Conservation (phyloP, 345 rosid genomes). For the Kernera saxatilis region DNA sequence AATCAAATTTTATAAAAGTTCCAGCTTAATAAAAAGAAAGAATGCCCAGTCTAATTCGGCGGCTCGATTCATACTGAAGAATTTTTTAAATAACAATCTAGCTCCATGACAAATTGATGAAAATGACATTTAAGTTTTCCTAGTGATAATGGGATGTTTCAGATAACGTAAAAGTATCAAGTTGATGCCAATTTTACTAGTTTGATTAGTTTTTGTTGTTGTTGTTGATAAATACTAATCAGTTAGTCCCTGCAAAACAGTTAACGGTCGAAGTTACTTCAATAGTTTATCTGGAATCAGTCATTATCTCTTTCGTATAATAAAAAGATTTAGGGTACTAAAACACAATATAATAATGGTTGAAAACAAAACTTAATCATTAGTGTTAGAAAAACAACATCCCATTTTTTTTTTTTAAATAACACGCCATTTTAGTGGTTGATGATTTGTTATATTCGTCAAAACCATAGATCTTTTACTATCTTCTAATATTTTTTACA, state of each 20-base stretch:
- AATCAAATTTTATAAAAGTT: neutral
- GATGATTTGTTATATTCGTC: neutral
- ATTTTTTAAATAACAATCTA: neutral
- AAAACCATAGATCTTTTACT: neutral
- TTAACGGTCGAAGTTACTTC: neutral
- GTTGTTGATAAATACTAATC: no score
- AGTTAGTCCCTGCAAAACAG: neutral
- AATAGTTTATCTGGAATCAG: neutral
- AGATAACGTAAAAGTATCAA: neutral
- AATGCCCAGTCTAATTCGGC: conserved; percentile 12
- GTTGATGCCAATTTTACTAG: neutral
- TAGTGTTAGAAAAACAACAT: no score
- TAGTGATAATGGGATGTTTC: neutral
- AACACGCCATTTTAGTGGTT: neutral
- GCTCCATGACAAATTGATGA: neutral
- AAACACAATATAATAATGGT: no score
- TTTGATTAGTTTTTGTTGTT: no score
- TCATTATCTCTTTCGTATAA: no score
- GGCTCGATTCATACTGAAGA: conserved; percentile 4
- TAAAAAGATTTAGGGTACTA: no score
- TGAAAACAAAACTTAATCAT: no score
- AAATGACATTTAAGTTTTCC: neutral
- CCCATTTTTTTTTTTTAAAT: no score
- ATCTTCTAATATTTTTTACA: no score
- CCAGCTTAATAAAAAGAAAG: neutral